Evolutionary conservation across 306 rosid genomes (phyloP).

Genomic region (Hippophae tibetana): DNA sequence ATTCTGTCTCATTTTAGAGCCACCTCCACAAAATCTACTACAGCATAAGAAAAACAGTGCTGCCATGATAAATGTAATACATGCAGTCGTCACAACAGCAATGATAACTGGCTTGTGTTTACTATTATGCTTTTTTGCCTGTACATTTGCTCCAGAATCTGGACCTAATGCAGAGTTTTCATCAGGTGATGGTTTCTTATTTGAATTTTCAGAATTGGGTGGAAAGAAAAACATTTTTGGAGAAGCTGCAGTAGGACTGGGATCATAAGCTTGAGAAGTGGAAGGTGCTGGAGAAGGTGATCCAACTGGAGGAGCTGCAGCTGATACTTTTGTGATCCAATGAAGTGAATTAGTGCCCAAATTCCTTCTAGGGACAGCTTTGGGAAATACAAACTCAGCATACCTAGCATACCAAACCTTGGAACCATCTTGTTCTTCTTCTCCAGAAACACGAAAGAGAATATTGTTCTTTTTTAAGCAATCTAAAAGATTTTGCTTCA

Average conservation of each 20-base stretch:
- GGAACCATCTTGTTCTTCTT: conserved; percentile 30
- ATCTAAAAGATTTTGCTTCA: conserved; percentile 44
- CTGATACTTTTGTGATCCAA: conserved; percentile 19
- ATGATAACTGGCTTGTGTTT: conserved; percentile 21
- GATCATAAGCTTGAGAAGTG: conserved; percentile 6
- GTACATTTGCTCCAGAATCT: conserved; percentile 13
- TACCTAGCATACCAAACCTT: conserved; percentile 24
- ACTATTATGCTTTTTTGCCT: conserved; percentile 17
- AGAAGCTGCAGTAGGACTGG: conserved; percentile 7
- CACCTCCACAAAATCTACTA: conserved; percentile 30
- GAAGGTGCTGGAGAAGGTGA: too few species aligned
- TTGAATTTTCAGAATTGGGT: too few species aligned
- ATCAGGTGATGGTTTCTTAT: neutral
- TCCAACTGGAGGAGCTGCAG: conserved; percentile 7
- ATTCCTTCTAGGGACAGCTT: conserved; percentile 47
- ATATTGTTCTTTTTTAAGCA: conserved; percentile 47
- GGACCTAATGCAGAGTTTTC: conserved; percentile 13
- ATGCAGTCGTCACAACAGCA: conserved; percentile 47
- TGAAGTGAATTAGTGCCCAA: conserved; percentile 29
- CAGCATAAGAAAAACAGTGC: conserved; percentile 46
- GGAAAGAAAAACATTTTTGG: neutral
- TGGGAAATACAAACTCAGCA: conserved; percentile 27
- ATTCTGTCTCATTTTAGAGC: conserved; percentile 28
- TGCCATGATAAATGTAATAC: conserved; percentile 47
- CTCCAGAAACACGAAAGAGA: conserved; percentile 32